These are phyloP conservation scores for Massariosphaeria phaeospora DNA, from an alignment of 495 filamentous ascomycete species.

Conservation along the genomic window DNA sequence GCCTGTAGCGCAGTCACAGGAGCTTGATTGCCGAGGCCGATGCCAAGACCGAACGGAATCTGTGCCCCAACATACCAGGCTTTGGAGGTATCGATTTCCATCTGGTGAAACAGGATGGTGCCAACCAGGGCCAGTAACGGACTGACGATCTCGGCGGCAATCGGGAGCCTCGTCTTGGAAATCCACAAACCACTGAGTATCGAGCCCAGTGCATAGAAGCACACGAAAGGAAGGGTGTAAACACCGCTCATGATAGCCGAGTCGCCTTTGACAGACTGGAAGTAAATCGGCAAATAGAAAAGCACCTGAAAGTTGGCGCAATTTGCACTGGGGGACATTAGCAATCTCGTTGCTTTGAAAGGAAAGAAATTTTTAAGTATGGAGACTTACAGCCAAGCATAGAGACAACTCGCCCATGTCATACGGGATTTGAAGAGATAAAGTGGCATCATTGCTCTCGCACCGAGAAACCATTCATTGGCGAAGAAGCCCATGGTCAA, in stretches of 20 bases:
- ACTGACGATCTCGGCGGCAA: slow-evolving; percentile 3
- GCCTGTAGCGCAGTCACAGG: slow-evolving; percentile 3
- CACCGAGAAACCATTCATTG: neutral
- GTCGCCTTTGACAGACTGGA: slow-evolving; percentile 10
- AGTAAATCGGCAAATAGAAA: slow-evolving; percentile 17
- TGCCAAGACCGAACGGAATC: slow-evolving; percentile 5
- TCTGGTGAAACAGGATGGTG: slow-evolving; percentile 3
- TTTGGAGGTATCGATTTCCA: neutral
- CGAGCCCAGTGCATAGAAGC: slow-evolving; percentile 13
- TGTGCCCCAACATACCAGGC: slow-evolving; percentile 5
- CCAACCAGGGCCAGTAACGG: slow-evolving; percentile 12
- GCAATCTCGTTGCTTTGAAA: neutral
- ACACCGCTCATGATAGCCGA: neutral
- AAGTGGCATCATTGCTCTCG: neutral
- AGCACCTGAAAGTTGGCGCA: neutral
- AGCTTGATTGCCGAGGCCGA: slow-evolving; percentile 10
- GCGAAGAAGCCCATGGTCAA: slow-evolving; percentile 4
- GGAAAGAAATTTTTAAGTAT: too few species aligned
- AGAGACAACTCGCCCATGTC: neutral
- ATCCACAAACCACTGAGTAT: slow-evolving; percentile 23
- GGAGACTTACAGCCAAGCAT: slow-evolving; percentile 7
- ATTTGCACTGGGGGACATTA: neutral
- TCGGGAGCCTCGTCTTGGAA: slow-evolving; percentile 21
- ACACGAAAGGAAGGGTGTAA: slow-evolving; percentile 27
- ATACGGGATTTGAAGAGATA: neutral